Conservation (phyloP, 2,329 filamentous ascomycete species). For the Diaporthe citriasiana region DNA sequence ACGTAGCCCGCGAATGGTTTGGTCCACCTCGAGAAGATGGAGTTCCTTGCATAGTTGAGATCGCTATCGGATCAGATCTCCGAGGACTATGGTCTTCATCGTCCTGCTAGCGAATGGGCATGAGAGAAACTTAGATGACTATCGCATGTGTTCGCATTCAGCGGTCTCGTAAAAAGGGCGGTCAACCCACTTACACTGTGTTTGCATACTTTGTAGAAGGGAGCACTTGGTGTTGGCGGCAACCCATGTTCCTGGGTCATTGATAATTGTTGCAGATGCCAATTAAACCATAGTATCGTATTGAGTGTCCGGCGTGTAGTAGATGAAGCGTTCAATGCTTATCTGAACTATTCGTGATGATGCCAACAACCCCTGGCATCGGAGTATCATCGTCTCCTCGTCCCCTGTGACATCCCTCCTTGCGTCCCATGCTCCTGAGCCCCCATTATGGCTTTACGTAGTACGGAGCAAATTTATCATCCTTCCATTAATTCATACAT, state of each 20-base stretch:
- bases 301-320: conserved; percentile 37
- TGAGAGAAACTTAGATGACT: not conserved
- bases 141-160: not conserved
- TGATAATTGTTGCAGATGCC: not conserved
- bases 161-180: not conserved
- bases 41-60: conserved; percentile 49
- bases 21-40: conserved; percentile 71
- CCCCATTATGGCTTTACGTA: conserved; percentile 41
- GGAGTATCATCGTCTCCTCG: conserved; percentile 42
- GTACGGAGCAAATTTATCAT: conserved; percentile 38
- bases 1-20: conserved; percentile 73
- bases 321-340: conserved; percentile 35
- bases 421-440: not conserved
- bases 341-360: conserved; percentile 38
- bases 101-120: not conserved
- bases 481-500: conserved; percentile 39
- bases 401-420: not conserved
- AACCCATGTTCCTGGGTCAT: not conserved
- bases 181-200: not conserved
- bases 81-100: not conserved
- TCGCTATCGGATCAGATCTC: not conserved
- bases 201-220: not conserved
- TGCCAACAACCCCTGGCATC: conserved; percentile 39
- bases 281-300: conserved; percentile 30
- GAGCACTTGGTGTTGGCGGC: not conserved